Conservation (phyloP, 192 early-diverging fungal genomes). For the Coemansia guatemalensis region DNA sequence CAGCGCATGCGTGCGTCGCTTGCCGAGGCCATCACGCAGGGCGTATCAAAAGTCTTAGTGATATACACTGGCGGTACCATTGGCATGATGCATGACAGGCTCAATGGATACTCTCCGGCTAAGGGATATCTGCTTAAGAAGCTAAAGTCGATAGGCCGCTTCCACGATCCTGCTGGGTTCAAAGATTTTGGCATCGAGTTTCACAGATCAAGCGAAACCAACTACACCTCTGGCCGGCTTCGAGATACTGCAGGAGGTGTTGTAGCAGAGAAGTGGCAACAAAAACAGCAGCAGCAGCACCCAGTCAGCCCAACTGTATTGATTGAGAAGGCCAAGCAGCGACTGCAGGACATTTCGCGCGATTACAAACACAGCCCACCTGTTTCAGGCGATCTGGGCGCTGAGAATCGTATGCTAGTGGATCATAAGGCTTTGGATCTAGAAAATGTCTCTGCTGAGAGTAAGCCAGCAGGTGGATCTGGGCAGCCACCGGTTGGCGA, state of each 20-base stretch:
- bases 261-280: too few species aligned
- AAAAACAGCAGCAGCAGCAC: not conserved
- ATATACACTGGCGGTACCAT: slow-evolving; percentile 97
- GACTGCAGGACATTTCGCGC: slow-evolving; percentile 37
- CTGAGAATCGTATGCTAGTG: not conserved
- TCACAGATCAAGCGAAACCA: slow-evolving; percentile 31
- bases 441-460: not conserved
- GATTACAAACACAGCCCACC: not conserved
- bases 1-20: slow-evolving; percentile 57
- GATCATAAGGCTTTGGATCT: not conserved
- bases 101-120: slow-evolving; percentile 72
- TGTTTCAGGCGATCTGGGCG: not conserved
- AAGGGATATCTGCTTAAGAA: slow-evolving; percentile 80
- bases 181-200: slow-evolving; percentile 51
- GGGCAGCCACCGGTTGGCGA: not conserved
- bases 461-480: not conserved
- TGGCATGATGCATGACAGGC: slow-evolving; percentile 77
- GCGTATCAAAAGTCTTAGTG: slow-evolving; percentile 78
- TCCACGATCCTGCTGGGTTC: slow-evolving; percentile 72
- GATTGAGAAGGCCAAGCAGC: slow-evolving; percentile 34
- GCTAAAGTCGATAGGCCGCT: slow-evolving; percentile 71
- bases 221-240: slow-evolving; percentile 1
- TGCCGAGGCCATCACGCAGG: slow-evolving; percentile 65
- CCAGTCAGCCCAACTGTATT: slow-evolving; percentile 22
- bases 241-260: slow-evolving; percentile 4